Evolutionary conservation across 1,139 yeast genomes (phyloP), one percentile per base, ranked within the genome.

Genomic region (Zygosaccharomyces pseudobailii): DNA sequence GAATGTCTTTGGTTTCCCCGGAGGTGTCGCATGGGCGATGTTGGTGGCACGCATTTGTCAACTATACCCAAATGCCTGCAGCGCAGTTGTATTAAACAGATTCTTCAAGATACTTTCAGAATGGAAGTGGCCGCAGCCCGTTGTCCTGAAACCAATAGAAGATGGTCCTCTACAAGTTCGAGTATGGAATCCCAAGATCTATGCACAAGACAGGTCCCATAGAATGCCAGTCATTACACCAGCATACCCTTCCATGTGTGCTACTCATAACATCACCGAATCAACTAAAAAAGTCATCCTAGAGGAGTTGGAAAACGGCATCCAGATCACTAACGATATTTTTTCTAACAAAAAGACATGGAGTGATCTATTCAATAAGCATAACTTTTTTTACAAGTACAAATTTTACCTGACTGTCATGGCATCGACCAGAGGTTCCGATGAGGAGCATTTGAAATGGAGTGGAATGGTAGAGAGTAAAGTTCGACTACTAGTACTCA

Each of bases 21-120:
- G 99, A 58, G 99, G 99, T 67, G 98, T 92, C 31, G 98, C 98
- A 0, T 92, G 98, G 98, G 99, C 98, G 1, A 92, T 92, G 97
- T 69, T 92, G 40, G 97, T 89, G 6, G 98, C 98, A 0, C 77
- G 98, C 59, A 89, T 92, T 30, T 92, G 98, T 66, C 99, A 92
- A 63, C 70, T 92, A 38, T 94, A 90, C 63, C 99, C 99, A 2
- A 90, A 90, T 67, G 96, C 97, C 0, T 95, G 89, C 7, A 84
- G 96, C 54, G 90, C 97, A 0, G 89, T 87, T 1, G 84, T 92
- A 47, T 84, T 92, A 10, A 83, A 86, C 50, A 87, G 89, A 63
- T 92, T 92, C 64, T 94, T 92, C 69, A 78, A 82, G 54, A 89
- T 94, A 51, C 78, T 87, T 56, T 70, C 89, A 1, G 79, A 87